Evolutionary conservation across 169 alveolate genomes (phyloP).

Genomic region (Amoebophrya sp.): DNA sequence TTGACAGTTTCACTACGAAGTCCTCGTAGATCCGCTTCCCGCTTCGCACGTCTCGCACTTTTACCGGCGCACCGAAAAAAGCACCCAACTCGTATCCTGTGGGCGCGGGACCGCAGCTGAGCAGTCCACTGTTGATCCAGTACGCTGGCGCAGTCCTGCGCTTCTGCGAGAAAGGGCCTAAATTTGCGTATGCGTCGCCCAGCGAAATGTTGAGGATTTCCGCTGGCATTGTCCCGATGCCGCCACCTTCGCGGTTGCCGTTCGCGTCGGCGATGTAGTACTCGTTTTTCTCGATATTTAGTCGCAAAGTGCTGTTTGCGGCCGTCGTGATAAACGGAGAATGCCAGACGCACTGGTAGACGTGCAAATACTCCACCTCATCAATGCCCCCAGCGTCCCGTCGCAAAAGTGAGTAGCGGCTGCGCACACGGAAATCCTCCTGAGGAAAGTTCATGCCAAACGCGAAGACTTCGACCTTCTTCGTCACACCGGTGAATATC

Average conservation of each 20-base stretch:
- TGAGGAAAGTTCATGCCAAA: background rate
- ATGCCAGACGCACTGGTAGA: background rate
- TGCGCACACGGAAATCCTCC: background rate
- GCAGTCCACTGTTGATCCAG: background rate
- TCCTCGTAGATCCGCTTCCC: background rate
- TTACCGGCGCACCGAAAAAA: background rate
- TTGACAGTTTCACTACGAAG: background rate
- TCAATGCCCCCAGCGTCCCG: background rate
- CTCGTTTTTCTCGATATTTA: background rate
- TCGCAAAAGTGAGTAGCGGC: background rate
- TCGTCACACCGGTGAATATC: background rate
- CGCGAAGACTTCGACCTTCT: background rate
- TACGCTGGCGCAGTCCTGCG: background rate
- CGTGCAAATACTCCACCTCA: background rate
- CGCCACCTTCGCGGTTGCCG: no score
- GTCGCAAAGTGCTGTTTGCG: background rate
- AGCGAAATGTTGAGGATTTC: background rate
- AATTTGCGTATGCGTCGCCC: background rate
- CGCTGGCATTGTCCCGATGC: background rate
- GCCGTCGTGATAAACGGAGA: background rate
- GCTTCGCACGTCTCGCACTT: background rate
- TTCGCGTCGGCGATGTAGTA: background rate
- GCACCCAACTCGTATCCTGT: background rate
- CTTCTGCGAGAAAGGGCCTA: background rate
- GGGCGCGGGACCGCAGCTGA: constrained; percentile 16